Conservation (phyloP, 106 monocot species). For the Cymbidium sinense region DNA sequence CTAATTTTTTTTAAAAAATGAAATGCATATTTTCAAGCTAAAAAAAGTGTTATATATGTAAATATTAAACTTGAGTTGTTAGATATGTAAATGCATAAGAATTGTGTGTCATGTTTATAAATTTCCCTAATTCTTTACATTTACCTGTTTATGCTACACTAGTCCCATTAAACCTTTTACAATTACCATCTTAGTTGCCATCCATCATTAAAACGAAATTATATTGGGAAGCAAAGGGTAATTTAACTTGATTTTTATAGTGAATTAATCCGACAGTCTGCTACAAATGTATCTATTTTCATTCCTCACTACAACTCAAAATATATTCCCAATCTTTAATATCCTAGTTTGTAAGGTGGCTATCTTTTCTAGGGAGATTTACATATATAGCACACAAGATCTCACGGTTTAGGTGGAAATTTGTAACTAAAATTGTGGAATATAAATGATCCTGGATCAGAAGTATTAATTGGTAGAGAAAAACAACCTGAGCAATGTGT, state of each 20-base stretch:
- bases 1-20: too few species aligned
- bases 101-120: too few species aligned
- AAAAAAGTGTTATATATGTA: too few species aligned
- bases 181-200: not conserved
- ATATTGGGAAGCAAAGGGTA: not conserved
- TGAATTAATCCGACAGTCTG: not conserved
- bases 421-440: not conserved
- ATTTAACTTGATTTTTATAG: not conserved
- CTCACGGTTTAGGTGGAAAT: not conserved
- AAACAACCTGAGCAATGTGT: conserved; percentile 48
- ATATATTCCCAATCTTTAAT: too few species aligned
- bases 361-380: not conserved
- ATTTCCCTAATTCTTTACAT: too few species aligned
- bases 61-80: too few species aligned
- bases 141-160: too few species aligned
- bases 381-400: too few species aligned
- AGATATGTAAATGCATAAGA: too few species aligned
- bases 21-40: too few species aligned
- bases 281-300: not conserved
- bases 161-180: too few species aligned
- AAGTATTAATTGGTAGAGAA: not conserved
- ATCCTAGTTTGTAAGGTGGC: not conserved
- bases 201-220: not conserved
- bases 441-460: not conserved
- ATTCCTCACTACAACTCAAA: not conserved